Base-by-base conservation (phyloP, 2,329 filamentous ascomycete species). In the Dactylellina cionopaga region DNA sequence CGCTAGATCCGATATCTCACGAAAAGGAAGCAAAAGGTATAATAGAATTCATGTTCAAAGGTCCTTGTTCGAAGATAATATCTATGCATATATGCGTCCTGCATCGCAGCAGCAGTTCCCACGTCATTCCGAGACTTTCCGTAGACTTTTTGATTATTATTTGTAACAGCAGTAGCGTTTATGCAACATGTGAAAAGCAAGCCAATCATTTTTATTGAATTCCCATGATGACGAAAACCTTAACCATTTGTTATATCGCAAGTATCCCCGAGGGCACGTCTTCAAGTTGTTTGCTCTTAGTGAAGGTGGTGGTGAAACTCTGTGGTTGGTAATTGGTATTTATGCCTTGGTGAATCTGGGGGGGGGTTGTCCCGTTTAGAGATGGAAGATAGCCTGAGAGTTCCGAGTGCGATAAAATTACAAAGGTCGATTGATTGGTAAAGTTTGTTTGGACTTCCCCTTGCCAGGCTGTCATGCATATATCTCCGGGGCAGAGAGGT, bases 1-100 rank as follows among this genome's bases (percentile, higher is more conserved):
- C 86, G 88, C 78, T 90, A 83, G 80, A 80, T 46, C 9, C 22
- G 29, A 13, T 43, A 19, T 19, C 17, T 11, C 39, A 43, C 39
- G 35, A 39, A 24, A 46, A 49, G 9, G 25, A 51, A 49, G 15
- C 19, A 27, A 51, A 25, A 29, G 13, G 10, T 24, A 47, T 47
- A 25, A 5, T n/a, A n/a, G 19, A 9, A 41, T 47, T 25, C 24
- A n/a, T 24, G 43, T 11, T 5, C 24, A 24, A 29, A 25, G n/a
- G 24, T 29, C 5, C 9, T 24, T 4, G 3, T 3, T 25, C n/a
- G 13, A 17, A 5, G 43, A 47, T 3, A n/a, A 19, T 37, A 25
- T 39, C 31, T 37, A 55, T 15, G 31, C 7, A 1, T 39, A 55
- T 31, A 19, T 33, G 25, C 27, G 19, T 35, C 33, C 5, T 37